Percentiles rank a stretch among this genome's conserved stretches.
These are phyloP conservation scores for Fusarium coicis DNA, from an alignment of 2,329 filamentous ascomycete genomes.

Conservation along the genomic window DNA sequence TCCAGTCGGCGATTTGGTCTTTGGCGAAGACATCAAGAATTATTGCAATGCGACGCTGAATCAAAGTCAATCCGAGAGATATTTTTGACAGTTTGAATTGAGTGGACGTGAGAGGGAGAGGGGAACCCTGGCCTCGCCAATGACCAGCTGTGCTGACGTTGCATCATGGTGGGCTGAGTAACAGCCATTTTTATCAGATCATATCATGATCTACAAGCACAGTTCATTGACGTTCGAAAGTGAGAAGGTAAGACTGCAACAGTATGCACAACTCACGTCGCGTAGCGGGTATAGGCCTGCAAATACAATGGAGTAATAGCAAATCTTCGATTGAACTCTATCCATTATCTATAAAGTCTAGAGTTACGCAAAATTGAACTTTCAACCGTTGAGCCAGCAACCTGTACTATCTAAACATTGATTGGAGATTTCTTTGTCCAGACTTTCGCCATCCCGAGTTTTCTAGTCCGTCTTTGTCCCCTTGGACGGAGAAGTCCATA, in stretches of 20 bases:
- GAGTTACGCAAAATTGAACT: fast-evolving
- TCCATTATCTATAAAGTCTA: not conserved
- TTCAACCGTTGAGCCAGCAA: fast-evolving
- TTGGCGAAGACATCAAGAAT: not conserved
- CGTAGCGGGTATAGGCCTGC: too few relatives aligned
- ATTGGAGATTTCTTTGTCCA: not conserved
- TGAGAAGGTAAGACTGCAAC: too few relatives aligned
- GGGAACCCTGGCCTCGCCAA: not conserved
- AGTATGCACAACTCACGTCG: not conserved
- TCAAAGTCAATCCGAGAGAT: not conserved
- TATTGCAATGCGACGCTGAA: fast-evolving
- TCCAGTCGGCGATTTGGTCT: not conserved
- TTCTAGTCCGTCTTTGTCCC: not conserved
- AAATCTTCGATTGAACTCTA: too few relatives aligned
- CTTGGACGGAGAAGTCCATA: not conserved
- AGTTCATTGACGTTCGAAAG: too few relatives aligned
- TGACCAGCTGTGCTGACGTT: not conserved
- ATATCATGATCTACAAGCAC: not conserved
- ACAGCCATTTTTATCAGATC: not conserved
- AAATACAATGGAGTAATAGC: fast-evolving
- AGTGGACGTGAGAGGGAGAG: not conserved
- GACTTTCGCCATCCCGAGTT: fast-evolving
- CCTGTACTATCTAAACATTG: not conserved
- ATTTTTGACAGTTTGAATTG: not conserved
- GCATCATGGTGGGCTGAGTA: not conserved